Evolutionary conservation across 192 early-diverging fungal species (phyloP), one percentile per base, ranked within the genome.

Genomic region (Diversispora epigaea): DNA sequence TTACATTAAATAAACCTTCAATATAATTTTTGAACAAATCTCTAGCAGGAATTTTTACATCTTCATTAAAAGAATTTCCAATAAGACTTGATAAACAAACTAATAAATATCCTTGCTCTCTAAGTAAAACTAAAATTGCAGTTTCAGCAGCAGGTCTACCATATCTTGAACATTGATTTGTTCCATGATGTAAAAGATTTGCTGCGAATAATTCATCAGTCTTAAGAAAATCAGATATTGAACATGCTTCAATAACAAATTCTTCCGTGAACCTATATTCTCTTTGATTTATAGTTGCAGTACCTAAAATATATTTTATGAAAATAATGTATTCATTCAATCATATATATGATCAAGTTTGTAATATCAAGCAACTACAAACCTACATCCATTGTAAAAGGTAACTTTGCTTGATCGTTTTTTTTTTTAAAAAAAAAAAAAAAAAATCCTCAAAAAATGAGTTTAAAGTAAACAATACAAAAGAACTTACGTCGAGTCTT

Each of bases 121-220:
- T 73, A 75, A 89, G 87, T 78, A 88, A 95, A 65, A 92, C 74
- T 19, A 89, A 49, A 10, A 94, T 86, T 1, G 92, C 87, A 0
- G 88, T 86, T 47, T 93, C 89, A 22, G 85, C 83, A 3, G 87
- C 83, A 17, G 85, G 86, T 45, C 84, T 80, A 61, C 90, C 85
- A 52, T 87, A 90, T 44, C 79, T 78, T 70, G 88, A 81, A 46
- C 82, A 77, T 21, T 85, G 80, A 6, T 85, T 75, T 10, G 83
- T 77, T 1, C 87, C 87, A 66, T 84, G 73, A 57, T 86, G 83
- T 64, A 93, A 79, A 43, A 95, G 80, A 7, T 86, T 80, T 4
- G 92, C 85, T 5, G 94, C 95, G 11, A 86, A 73, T 68, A 89
- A 83, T 77, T 96, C 95, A 81, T 92, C 89, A 55, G 96, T 84